phyloP scores from a whole-genome alignment of 192 early-diverging fungal genomes.

The Backusella circina region DNA sequence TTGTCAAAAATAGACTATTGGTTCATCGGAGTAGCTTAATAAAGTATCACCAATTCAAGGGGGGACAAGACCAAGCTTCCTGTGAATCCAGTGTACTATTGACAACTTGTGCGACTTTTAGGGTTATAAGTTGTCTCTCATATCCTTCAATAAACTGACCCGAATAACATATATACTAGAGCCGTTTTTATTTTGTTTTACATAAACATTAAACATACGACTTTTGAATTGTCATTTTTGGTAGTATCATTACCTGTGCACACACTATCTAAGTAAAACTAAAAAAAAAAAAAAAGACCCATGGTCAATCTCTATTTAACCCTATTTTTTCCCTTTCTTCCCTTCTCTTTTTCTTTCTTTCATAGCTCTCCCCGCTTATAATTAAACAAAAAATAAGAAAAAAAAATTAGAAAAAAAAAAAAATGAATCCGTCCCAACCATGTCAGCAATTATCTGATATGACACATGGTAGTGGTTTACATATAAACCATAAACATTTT shows the following conservation, averaged over 20 bases:
- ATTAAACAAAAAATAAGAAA: background rate
- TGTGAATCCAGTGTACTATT: background rate
- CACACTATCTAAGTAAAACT: background rate
- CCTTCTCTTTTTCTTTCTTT: conserved; percentile 1
- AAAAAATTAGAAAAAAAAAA: background rate
- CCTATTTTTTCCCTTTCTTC: background rate
- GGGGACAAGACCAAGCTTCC: background rate
- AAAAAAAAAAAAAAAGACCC: background rate
- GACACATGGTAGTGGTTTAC: background rate
- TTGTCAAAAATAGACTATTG: background rate
- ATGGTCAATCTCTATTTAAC: background rate
- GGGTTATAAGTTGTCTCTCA: background rate
- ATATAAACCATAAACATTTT: background rate
- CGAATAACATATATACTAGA: background rate
- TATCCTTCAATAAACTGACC: background rate
- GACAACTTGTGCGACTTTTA: background rate
- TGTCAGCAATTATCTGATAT: background rate
- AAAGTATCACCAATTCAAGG: background rate
- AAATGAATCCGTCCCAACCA: background rate
- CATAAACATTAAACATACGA: conserved; percentile 5
- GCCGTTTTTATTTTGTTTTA: background rate
- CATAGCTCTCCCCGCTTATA: background rate
- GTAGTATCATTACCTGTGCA: conserved; percentile 2
- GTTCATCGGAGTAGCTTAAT: background rate
- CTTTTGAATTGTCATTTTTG: background rate